Base-by-base conservation (phyloP, 345 rosid species). In the Lepidium sativum region DNA sequence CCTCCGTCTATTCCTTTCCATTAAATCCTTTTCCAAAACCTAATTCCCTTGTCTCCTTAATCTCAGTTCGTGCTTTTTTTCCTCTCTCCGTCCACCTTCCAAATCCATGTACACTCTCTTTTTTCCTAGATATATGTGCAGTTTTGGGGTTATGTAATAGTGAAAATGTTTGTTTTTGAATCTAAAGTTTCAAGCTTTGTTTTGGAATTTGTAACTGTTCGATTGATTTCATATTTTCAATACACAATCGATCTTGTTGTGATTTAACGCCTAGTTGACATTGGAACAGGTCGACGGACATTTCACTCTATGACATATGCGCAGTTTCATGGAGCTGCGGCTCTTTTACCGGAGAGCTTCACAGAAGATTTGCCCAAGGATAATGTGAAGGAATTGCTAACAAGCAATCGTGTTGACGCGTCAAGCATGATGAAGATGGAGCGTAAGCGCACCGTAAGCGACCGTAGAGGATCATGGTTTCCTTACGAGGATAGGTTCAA, bases 361-460 rank as follows among this genome's bases (percentile, higher is more conserved):
- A 18, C 63, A 4, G 84, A 74, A 20, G 48, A 39, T 14, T 49
- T 77, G 4, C 43, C 75, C 3, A 67, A 60, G 51, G 85, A 85
- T 57, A 71, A 74, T 8, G 89, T 85, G 3, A 86, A 80, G 65
- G 75, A 73, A 8, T 48, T 92, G 48, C 76, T 92, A 2, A 77
- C 77, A 33, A 75, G 65, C 2, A 69, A 57, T 38, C 74, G 78
- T 25, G 54, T 69, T 61, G 87, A 81, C 9, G 81, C 79, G 14
- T 45, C 73, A 2, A 76, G 77, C 56, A 72, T 86, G 59, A 92
- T 89, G 94, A 92, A 89, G 80, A 87, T 92, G 97, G 89, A 89
- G 77, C 77, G 96, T 51, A 79, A 77, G 60, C 51, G 61, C 48
- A 18, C 29, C 31, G 18, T 44, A 18, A 68, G 45, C 35, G 72